Evolutionary conservation across 2,329 filamentous ascomycete species (phyloP).

Genomic region (Zasmidium angulare): DNA sequence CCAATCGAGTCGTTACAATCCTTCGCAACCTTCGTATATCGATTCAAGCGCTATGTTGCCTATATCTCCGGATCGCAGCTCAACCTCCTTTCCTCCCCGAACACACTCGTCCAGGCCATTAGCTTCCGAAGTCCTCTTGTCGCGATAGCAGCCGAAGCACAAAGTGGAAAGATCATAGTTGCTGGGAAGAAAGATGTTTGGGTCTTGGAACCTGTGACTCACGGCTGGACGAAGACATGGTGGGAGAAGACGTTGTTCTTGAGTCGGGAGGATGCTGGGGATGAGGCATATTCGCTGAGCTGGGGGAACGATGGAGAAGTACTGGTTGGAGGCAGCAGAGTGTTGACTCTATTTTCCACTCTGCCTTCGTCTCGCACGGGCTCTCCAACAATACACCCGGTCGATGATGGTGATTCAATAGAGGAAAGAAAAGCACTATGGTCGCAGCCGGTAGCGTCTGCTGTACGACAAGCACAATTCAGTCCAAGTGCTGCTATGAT

Average conservation of each 20-base stretch:
- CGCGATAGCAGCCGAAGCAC: conserved; percentile 77
- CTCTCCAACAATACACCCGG: conserved; percentile 22
- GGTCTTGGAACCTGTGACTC: conserved; percentile 74
- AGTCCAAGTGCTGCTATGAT: conserved; percentile 87
- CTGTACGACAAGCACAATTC: conserved; percentile 71
- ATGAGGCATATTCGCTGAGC: conserved; percentile 64
- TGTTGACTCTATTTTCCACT: conserved; percentile 68
- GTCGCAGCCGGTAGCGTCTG: conserved; percentile 71
- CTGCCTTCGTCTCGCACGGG: conserved; percentile 34
- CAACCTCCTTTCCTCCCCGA: conserved; percentile 73
- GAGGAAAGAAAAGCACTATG: conserved; percentile 58
- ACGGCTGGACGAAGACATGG: conserved; percentile 73
- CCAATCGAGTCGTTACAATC: conserved; percentile 76
- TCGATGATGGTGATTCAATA: conserved; percentile 42
- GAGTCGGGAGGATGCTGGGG: conserved; percentile 43
- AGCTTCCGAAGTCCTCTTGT: conserved; percentile 59
- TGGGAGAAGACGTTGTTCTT: conserved; percentile 66
- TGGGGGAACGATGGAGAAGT: conserved; percentile 89
- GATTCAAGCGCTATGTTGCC: conserved; percentile 69
- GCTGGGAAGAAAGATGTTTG: conserved; percentile 67
- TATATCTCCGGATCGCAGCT: conserved; percentile 91
- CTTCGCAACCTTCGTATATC: conserved; percentile 72
- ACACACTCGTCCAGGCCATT: conserved; percentile 80
- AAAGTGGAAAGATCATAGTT: conserved; percentile 79
- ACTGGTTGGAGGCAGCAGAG: conserved; percentile 67